These are phyloP conservation scores for Alternaria alternata DNA, from an alignment of 2,329 filamentous ascomycete species.

Conservation along the genomic window DNA sequence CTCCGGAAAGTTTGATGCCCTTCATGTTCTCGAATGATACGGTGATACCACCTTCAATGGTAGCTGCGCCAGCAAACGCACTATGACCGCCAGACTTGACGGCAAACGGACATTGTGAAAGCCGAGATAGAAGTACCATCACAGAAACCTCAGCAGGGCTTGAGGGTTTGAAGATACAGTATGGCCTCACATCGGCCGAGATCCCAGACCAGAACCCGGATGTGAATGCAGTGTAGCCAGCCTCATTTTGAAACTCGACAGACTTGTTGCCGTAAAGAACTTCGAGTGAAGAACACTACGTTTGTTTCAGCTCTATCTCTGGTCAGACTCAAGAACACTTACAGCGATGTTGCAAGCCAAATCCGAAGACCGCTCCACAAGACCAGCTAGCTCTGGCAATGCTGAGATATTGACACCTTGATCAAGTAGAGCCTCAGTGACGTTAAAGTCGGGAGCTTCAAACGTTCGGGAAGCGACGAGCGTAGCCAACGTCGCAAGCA, in stretches of 20 bases:
- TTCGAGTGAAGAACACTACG: conserved; percentile 28
- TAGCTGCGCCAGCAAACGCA: conserved; percentile 49
- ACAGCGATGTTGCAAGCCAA: conserved; percentile 22
- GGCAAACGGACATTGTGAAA: conserved; percentile 47
- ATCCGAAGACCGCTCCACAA: neutral
- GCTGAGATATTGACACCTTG: conserved; percentile 21
- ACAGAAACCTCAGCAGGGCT: conserved; percentile 22
- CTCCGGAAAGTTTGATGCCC: conserved; percentile 30
- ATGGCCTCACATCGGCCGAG: conserved; percentile 26
- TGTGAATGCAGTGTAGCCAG: conserved; percentile 22
- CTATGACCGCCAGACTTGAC: conserved; percentile 56
- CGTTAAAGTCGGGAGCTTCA: conserved; percentile 19
- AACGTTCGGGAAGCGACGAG: neutral
- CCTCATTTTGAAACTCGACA: conserved; percentile 8
- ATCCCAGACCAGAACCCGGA: conserved; percentile 33
- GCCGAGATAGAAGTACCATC: conserved; percentile 19
- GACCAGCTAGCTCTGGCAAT: conserved; percentile 13
- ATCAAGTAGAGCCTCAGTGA: conserved; percentile 21
- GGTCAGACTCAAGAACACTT: neutral
- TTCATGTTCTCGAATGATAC: conserved; percentile 51
- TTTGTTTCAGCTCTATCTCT: accelerated
- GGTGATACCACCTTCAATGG: conserved; percentile 54
- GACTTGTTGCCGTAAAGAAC: conserved; percentile 24
- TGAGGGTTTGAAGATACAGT: conserved; percentile 34
- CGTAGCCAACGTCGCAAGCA: neutral